Base-by-base conservation (phyloP, 2,329 filamentous ascomycete genomes). In the Exophiala sp. region DNA sequence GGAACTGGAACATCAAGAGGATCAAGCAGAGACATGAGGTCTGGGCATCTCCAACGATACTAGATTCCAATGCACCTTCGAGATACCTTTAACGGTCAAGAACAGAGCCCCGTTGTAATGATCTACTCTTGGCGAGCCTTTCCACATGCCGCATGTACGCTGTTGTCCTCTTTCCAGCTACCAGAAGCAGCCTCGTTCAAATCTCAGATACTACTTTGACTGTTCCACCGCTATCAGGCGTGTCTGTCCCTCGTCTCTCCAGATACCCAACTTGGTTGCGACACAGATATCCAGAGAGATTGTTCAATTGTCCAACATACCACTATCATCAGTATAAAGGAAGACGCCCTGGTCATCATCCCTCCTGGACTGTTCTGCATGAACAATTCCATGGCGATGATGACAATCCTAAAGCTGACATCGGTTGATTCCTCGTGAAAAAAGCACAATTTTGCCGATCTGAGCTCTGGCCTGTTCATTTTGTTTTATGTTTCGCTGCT, bases 401-500 rank as follows among this genome's bases (percentile, higher is more conserved):
- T 53, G 58, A 58, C 35, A 40, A 58, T 29, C 23, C 45, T 51
- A 49, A 21, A 56, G 56, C 53, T 52, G 56, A 58, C 58, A 58
- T 60, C 56, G 52, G 35, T 56, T 60, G 58, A 60, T 48, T 16
- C 29, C 29, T 43, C 18, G 44, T 45, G 55, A 52, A 52, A 52
- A 56, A 32, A 24, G 35, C 24, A 42, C 13, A 19, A 44, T 60
- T 58, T 60, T 58, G 58, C 58, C 56, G 58, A 58, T 60, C 58
- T 58, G 56, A 58, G 58, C 56, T 58, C 50, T 50, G 43, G 35
- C 34, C 19, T 32, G 34, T 48, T 50, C 35, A 30, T 48, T 43
- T 39, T 9, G 19, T 39, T 40, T 30, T 34, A 13, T 37, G 18
- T 32, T 21, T 48, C 21, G 23, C 14, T 46, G 42, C 10, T 27